Percentiles rank a stretch among this genome's conserved stretches.
phyloP scores from a whole-genome alignment of 805 yeast species.

The Metschnikowia koreensis region DNA sequence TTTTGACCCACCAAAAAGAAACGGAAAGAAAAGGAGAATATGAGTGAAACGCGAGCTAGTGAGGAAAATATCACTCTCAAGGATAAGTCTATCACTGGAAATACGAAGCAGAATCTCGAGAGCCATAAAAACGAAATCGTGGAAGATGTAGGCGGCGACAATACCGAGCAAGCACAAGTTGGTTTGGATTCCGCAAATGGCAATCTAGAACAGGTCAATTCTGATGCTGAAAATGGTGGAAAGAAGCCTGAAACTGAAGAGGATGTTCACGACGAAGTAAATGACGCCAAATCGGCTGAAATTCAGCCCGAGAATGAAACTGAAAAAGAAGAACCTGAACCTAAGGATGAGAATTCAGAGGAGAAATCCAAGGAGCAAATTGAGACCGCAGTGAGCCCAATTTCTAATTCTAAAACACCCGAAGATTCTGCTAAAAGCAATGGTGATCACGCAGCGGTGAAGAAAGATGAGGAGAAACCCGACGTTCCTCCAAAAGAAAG shows the following conservation, averaged over 20 bases:
- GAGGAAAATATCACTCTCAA: neutral
- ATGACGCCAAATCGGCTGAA: neutral
- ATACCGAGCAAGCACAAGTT: neutral
- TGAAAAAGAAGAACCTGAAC: neutral
- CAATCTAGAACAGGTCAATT: neutral
- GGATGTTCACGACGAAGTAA: neutral
- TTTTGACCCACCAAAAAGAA: neutral
- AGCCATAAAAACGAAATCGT: neutral
- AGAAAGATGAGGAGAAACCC: neutral
- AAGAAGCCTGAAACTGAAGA: neutral
- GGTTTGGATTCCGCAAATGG: neutral
- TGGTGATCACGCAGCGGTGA: neutral
- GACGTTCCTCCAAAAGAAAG: neutral
- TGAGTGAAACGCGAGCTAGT: constrained; percentile 8
- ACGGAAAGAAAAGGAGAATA: neutral
- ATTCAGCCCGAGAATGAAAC: neutral
- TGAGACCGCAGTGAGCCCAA: neutral
- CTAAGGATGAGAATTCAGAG: neutral
- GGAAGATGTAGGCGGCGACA: neutral
- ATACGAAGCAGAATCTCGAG: neutral
- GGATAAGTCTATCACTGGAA: neutral
- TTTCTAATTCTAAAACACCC: neutral
- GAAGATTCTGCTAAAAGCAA: neutral
- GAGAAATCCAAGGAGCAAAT: neutral
- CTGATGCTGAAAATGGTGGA: neutral